Percentiles rank a stretch among this genome's conserved stretches.
Evolutionary conservation across 371 early-diverging fungal species (phyloP).

Genomic region (Mortierella sp.): DNA sequence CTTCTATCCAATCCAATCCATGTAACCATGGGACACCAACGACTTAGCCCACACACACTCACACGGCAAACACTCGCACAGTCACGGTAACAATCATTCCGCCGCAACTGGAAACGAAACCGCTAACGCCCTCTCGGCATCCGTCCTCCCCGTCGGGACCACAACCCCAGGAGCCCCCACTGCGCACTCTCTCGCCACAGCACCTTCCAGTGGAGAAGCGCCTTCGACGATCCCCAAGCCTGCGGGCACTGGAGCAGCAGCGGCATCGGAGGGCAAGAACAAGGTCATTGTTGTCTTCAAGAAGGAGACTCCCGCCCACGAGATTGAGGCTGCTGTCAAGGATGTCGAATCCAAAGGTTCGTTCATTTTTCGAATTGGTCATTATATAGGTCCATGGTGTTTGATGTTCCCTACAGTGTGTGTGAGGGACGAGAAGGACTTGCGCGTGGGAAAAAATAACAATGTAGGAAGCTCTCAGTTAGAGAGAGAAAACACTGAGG

Average conservation of each 20-base stretch:
- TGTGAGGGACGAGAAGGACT: background rate
- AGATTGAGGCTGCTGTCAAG: conserved; percentile 60
- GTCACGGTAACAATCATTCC: background rate
- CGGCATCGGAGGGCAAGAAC: conserved; percentile 10
- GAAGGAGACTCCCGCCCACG: conserved; percentile 59
- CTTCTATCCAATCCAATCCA: too few species aligned
- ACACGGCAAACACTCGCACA: background rate
- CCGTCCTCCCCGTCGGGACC: conserved; percentile 26
- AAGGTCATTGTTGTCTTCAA: conserved; percentile 53
- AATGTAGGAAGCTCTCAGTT: too few species aligned
- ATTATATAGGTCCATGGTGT: too few species aligned
- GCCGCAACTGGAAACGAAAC: background rate
- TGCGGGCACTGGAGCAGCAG: background rate
- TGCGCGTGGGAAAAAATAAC: background rate
- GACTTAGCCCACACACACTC: background rate
- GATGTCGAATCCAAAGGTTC: conserved; percentile 59
- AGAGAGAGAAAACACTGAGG: too few species aligned
- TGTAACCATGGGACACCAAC: background rate
- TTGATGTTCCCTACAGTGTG: background rate
- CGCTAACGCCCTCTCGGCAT: conserved; percentile 21
- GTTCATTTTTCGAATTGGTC: background rate
- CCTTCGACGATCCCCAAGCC: background rate
- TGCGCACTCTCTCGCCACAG: conserved; percentile 11
- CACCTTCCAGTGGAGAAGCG: background rate
- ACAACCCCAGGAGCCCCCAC: conserved; percentile 3